Evolutionary conservation across 495 filamentous ascomycete species (phyloP), one percentile per base, ranked within the genome.

Genomic region (Elasticomyces elasticus): DNA sequence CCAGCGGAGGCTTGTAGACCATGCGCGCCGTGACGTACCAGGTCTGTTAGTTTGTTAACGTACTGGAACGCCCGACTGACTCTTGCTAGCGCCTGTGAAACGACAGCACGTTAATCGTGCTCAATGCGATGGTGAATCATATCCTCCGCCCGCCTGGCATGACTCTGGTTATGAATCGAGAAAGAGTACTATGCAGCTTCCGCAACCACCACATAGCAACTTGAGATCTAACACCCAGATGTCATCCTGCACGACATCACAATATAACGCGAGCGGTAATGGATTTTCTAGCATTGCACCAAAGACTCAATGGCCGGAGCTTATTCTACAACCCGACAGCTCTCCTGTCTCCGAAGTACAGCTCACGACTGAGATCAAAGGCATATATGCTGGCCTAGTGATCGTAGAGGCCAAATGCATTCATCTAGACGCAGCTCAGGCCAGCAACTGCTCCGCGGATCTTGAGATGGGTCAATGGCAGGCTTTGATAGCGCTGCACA

Each of bases 351-450:
- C 80, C n/a, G 79, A 87, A 57, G 84, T 87, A 12, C 81, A 89
- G 64, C 72, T 90, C 1, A 76, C 81, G 17, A 71, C 73, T 1
- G 81, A 89, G 60, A 79, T 72, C 13, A 85, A 86, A 57, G 79
- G 72, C 0, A 94, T 90, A 24, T 91, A 91, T 68, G 77, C 78
- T 0, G 86, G 84, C 0, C 69, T 94, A 1, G 78, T 84, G 1
- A 85, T 86, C 79, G 84, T 89, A 0, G 88, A 94, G 64, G 78
- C 78, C 33, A 89, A 87, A 62, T 89, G 84, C 59, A 82, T 86
- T 6, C 80, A 87, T 27, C 77, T 86, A 11, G 81, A 86, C 65
- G 79, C 76, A 25, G 67, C 67, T 1, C 67, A 73, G 51, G 70
- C 67, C 19, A 60, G 64, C 25, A 67, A 69, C 44, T 37, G 51